phyloP scores from a whole-genome alignment of 73 alveolate species.

The Stentor coeruleus region DNA sequence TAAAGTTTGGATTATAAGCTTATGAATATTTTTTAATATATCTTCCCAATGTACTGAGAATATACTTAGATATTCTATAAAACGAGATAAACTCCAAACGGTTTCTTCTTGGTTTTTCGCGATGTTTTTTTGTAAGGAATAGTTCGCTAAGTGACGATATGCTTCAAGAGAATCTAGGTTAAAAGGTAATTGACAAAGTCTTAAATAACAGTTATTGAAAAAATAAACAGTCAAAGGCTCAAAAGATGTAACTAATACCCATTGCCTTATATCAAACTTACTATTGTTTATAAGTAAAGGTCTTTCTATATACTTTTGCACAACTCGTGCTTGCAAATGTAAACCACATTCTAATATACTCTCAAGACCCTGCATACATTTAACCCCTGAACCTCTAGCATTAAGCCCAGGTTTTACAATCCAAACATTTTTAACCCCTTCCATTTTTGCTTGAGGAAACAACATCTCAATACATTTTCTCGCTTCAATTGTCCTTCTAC shows the following conservation, averaged over 20 bases:
- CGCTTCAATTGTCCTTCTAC: background rate
- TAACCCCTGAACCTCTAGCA: constrained; percentile 74
- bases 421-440: constrained; percentile 67
- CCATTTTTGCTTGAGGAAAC: constrained; percentile 37
- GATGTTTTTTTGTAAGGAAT: constrained; percentile 44
- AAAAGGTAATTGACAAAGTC: constrained; percentile 64
- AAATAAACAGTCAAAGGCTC: constrained; percentile 58
- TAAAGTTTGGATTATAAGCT: constrained; percentile 51
- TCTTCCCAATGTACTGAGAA: constrained; percentile 31
- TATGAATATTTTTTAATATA: constrained; percentile 31
- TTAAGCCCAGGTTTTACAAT: constrained; percentile 71
- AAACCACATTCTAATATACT: constrained; percentile 51
- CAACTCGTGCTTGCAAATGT: constrained; percentile 60
- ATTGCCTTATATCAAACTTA: constrained; percentile 64
- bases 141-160: constrained; percentile 63
- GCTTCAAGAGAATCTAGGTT: constrained; percentile 45
- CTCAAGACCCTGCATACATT: constrained; percentile 40
- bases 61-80: background rate
- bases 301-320: constrained; percentile 69
- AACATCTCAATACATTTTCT: constrained; percentile 27
- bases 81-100: background rate
- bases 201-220: constrained; percentile 55
- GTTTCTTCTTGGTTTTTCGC: constrained; percentile 29
- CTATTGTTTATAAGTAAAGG: constrained; percentile 42
- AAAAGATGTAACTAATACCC: constrained; percentile 70